phyloP scores from a whole-genome alignment of 352 stramenopile species.

The Globisporangium echinulatum region DNA sequence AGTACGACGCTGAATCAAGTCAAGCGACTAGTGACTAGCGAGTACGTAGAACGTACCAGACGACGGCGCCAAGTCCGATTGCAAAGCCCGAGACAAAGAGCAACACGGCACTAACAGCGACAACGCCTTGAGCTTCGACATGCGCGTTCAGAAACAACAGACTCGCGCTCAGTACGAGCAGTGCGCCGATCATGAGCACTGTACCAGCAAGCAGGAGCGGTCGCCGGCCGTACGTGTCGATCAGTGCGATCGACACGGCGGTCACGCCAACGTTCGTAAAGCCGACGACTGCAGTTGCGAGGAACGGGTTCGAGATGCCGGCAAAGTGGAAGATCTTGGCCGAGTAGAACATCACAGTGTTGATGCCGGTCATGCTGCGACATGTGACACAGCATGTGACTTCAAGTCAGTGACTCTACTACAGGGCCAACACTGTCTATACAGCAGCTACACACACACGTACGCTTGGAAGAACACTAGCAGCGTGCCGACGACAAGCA shows the following conservation, averaged over 20 bases:
- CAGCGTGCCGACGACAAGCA: slow-evolving; percentile 46
- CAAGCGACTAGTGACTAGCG: too few relatives aligned
- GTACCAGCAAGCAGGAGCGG: slow-evolving; percentile 70
- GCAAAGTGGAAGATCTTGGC: slow-evolving; percentile 89
- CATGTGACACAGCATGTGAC: background rate
- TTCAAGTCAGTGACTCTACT: too few relatives aligned
- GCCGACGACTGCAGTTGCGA: slow-evolving; percentile 69
- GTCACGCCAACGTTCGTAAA: slow-evolving; percentile 76
- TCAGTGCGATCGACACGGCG: slow-evolving; percentile 65
- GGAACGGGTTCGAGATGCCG: slow-evolving; percentile 79
- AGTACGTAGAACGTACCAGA: slow-evolving; percentile 36
- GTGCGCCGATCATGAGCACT: slow-evolving; percentile 59
- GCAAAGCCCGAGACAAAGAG: slow-evolving; percentile 83
- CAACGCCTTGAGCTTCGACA: slow-evolving; percentile 36
- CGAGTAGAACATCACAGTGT: slow-evolving; percentile 90
- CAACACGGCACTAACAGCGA: slow-evolving; percentile 77
- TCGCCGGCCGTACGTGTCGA: slow-evolving; percentile 69
- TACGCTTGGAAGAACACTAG: slow-evolving; percentile 80
- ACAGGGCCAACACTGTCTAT: background rate
- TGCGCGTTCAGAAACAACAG: slow-evolving; percentile 55
- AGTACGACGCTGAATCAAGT: background rate
- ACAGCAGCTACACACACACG: slow-evolving; percentile 4
- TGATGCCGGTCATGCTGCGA: slow-evolving; percentile 83
- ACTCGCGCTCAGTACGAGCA: slow-evolving; percentile 59
- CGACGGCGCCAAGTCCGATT: slow-evolving; percentile 69